phyloP scores from a whole-genome alignment of 495 filamentous ascomycete genomes.

The Parachaetomium inaequale region DNA sequence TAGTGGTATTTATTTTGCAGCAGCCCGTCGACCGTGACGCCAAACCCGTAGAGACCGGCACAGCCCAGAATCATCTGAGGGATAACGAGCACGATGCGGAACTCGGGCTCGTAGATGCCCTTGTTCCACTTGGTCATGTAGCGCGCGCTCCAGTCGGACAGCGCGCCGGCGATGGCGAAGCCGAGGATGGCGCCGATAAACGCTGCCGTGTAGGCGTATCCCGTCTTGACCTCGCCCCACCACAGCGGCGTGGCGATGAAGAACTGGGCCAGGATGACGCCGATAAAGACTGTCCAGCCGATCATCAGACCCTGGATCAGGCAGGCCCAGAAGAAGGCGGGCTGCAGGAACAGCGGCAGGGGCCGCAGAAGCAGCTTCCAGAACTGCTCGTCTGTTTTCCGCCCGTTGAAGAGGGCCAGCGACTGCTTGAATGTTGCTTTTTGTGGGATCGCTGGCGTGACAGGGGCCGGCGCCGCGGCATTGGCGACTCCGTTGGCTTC shows the following conservation, averaged over 20 bases:
- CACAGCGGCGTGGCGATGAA: conserved; percentile 76
- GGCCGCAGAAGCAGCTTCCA: conserved; percentile 62
- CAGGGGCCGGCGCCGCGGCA: background rate
- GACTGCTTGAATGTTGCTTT: conserved; percentile 53
- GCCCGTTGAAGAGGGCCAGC: conserved; percentile 72
- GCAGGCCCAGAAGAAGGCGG: conserved; percentile 84
- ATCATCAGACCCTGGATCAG: conserved; percentile 88
- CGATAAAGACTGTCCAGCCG: conserved; percentile 93
- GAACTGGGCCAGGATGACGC: conserved; percentile 77
- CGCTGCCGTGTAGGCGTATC: conserved; percentile 84
- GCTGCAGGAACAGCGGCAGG: conserved; percentile 66
- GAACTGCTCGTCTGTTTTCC: conserved; percentile 63
- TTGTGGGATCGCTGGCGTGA: conserved; percentile 13
- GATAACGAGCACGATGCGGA: conserved; percentile 74
- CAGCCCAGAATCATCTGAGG: conserved; percentile 75
- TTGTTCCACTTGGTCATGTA: conserved; percentile 68
- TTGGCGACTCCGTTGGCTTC: background rate
- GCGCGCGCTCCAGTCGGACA: conserved; percentile 70
- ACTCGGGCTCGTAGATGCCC: conserved; percentile 89
- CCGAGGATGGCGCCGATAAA: conserved; percentile 81
- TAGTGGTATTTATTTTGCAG: conserved; percentile 56
- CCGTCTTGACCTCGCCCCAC: conserved; percentile 77
- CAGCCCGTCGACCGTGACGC: conserved; percentile 59
- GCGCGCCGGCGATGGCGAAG: conserved; percentile 65
- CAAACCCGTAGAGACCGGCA: conserved; percentile 81